A percentile compares a stretch with the other conserved stretches of the same genome.
These are phyloP conservation scores for Themeda triandra DNA, from an alignment of 176 grass and related monocot species.

Conservation along the genomic window DNA sequence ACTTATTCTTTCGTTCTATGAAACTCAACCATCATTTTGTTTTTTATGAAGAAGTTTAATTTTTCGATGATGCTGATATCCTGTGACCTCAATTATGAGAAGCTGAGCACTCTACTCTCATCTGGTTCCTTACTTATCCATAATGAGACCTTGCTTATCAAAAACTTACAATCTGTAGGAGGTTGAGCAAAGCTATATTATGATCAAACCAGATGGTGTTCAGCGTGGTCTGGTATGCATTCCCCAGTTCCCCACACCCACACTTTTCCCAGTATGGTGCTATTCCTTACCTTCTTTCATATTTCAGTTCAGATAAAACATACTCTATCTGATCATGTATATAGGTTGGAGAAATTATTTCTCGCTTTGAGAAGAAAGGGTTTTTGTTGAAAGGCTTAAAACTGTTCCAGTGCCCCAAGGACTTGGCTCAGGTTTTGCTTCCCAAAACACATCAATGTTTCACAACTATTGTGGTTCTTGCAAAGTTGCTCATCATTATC, in stretches of 20 bases:
- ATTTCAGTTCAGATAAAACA: constrained; percentile 19
- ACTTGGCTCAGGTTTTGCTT: constrained; percentile 91
- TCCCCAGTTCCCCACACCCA: not conserved
- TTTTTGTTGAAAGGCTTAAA: constrained; percentile 96
- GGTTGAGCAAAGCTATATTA: constrained; percentile 89
- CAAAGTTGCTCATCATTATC: not conserved
- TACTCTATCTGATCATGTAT: not conserved
- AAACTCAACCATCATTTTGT: not conserved
- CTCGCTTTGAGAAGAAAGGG: constrained; percentile 94
- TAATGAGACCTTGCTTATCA: not conserved
- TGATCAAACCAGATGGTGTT: constrained; percentile 96
- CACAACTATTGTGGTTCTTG: not conserved
- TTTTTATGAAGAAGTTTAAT: not conserved
- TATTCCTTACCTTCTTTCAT: constrained; percentile 16
- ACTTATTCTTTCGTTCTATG: not conserved
- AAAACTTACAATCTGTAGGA: constrained; percentile 17
- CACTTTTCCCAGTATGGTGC: not conserved
- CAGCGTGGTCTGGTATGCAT: constrained; percentile 73
- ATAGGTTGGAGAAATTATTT: constrained; percentile 97
- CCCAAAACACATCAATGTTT: not conserved
- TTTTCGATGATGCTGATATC: not conserved
- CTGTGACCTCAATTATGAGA: not conserved
- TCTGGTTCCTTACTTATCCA: not conserved
- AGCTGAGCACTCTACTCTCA: not conserved
- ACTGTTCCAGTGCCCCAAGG: constrained; percentile 83